Percentiles rank a stretch among this genome's conserved stretches.
Evolutionary conservation across 495 filamentous ascomycete species (phyloP).

Genomic region (Penicillium turbatum): DNA sequence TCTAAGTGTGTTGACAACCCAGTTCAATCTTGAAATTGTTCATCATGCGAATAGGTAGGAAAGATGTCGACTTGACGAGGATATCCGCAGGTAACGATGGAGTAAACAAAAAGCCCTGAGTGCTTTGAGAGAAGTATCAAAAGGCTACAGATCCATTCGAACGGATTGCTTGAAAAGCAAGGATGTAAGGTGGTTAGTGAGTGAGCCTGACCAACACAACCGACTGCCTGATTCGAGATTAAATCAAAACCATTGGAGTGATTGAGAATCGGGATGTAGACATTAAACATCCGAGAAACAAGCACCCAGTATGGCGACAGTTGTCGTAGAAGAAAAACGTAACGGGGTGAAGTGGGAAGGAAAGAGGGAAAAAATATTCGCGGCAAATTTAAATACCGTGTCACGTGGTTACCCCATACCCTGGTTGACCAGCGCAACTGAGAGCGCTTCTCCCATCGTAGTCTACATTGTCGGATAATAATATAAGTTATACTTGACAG

Average conservation of each 20-base stretch:
- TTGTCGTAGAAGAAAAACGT: not conserved
- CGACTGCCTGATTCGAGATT: not conserved
- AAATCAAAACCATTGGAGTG: not conserved
- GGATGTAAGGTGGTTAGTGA: not conserved
- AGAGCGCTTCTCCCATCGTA: too few species aligned
- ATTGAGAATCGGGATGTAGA: not conserved
- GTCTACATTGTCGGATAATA: not conserved
- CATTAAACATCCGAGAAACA: not conserved
- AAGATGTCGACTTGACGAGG: not conserved
- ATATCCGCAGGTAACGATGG: too few species aligned
- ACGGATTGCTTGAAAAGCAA: not conserved
- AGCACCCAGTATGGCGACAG: not conserved
- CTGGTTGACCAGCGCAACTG: not conserved
- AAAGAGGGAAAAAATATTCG: slow-evolving; percentile 1
- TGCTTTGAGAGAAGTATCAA: not conserved
- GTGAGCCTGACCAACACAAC: not conserved
- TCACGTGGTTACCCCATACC: slow-evolving; percentile 1
- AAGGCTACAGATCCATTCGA: not conserved
- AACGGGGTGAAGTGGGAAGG: not conserved
- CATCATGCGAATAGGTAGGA: slow-evolving; percentile 34
- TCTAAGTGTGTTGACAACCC: slow-evolving; percentile 28
- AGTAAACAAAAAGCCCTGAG: too few species aligned
- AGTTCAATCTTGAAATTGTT: slow-evolving; percentile 39
- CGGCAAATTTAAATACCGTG: not conserved
- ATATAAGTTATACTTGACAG: not conserved